phyloP scores from a whole-genome alignment of 768 basidiomycete genomes.

The Clitopilus passeckerianus region DNA sequence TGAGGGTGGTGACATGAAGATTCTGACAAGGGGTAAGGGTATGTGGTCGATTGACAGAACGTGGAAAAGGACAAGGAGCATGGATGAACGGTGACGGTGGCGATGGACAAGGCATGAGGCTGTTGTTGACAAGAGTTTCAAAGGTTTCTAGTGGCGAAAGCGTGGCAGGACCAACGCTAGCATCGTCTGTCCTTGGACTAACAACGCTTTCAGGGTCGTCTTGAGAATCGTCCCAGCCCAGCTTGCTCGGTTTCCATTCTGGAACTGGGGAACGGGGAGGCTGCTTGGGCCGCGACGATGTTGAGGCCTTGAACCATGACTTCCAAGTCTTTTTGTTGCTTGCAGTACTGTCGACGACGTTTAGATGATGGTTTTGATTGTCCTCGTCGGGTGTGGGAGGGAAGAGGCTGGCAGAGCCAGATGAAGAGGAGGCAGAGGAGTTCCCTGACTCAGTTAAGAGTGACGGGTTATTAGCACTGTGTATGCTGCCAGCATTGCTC shows the following conservation, averaged over 20 bases:
- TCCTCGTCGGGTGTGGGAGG: slow-evolving; percentile 63
- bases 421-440: slow-evolving; percentile 60
- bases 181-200: slow-evolving; percentile 1
- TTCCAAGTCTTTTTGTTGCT: slow-evolving; percentile 50
- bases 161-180: slow-evolving; percentile 12
- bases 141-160: slow-evolving; percentile 27
- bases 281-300: slow-evolving; percentile 8
- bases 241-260: slow-evolving; percentile 24
- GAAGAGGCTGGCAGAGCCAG: slow-evolving; percentile 48
- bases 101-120: slow-evolving; percentile 32
- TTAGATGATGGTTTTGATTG: slow-evolving; percentile 12
- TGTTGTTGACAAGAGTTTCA: slow-evolving; percentile 39
- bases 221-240: slow-evolving; percentile 8
- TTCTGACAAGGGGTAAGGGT: slow-evolving; percentile 31
- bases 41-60: slow-evolving; percentile 43
- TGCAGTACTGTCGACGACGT: slow-evolving; percentile 20
- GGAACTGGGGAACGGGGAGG: slow-evolving; percentile 10
- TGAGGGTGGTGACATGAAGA: slow-evolving; percentile 43
- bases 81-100: slow-evolving; percentile 48
- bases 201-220: slow-evolving; percentile 9
- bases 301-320: slow-evolving; percentile 38
- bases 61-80: slow-evolving; percentile 39
- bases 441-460: slow-evolving; percentile 28
- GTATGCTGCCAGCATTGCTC: slow-evolving; percentile 15
- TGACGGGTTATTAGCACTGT: slow-evolving; percentile 6